Percentiles rank a stretch among this genome's conserved stretches.
These are phyloP conservation scores for Kickxella alabastrina DNA, from an alignment of 192 early-diverging fungal genomes.

Conservation along the genomic window DNA sequence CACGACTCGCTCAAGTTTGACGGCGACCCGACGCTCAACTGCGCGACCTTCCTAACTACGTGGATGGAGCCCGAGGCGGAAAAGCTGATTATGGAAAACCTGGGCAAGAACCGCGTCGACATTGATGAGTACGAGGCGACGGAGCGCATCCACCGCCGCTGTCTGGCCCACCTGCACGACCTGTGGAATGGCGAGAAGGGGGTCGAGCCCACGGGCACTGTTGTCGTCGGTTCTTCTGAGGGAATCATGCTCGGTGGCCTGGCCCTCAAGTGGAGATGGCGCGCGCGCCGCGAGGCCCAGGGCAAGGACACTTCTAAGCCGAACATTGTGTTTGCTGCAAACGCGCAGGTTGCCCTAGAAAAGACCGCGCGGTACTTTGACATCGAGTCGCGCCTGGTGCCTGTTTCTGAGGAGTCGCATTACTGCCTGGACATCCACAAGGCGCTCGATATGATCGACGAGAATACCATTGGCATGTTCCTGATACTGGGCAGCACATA, in stretches of 20 bases:
- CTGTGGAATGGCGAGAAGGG: slow-evolving; percentile 57
- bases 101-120: slow-evolving; percentile 72
- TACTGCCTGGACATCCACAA: slow-evolving; percentile 60
- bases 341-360: slow-evolving; percentile 71
- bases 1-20: slow-evolving; percentile 75
- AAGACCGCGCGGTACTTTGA: slow-evolving; percentile 76
- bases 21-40: slow-evolving; percentile 71
- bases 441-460: slow-evolving; percentile 67
- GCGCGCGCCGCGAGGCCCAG: slow-evolving; percentile 52
- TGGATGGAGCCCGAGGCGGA: slow-evolving; percentile 82
- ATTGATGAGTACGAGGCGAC: slow-evolving; percentile 70
- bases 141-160: slow-evolving; percentile 60
- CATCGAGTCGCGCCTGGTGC: slow-evolving; percentile 65
- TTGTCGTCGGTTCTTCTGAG: slow-evolving; percentile 77
- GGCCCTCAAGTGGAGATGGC: slow-evolving; percentile 79
- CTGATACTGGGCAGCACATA: slow-evolving; percentile 76
- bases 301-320: slow-evolving; percentile 68
- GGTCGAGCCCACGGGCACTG: slow-evolving; percentile 58
- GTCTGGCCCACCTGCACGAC: slow-evolving; percentile 66
- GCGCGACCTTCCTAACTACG: slow-evolving; percentile 75
- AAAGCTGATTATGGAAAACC: slow-evolving; percentile 70
- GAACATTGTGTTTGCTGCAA: slow-evolving; percentile 74
- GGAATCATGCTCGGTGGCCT: slow-evolving; percentile 73
- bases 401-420: slow-evolving; percentile 52
- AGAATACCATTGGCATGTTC: slow-evolving; percentile 81